A percentile compares a stretch with the other conserved stretches of the same genome.
Conservation (phyloP, 1,284 basidiomycete species). For the Ceratobasidium sp. region DNA sequence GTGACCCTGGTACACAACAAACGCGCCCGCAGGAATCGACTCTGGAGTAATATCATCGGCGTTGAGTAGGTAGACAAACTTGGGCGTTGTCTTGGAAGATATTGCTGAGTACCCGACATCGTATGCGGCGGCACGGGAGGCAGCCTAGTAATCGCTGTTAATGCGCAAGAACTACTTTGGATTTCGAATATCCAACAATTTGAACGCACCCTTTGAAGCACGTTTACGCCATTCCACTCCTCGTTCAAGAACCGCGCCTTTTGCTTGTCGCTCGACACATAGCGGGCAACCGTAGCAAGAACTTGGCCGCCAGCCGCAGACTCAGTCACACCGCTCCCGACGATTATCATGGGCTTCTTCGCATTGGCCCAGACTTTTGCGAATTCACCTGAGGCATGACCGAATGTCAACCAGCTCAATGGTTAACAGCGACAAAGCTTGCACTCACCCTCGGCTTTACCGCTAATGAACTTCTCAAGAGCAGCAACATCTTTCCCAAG, state of each 20-base stretch:
- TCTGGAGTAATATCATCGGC: slow-evolving; percentile 94
- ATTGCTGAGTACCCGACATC: slow-evolving; percentile 92
- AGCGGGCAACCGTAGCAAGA: slow-evolving; percentile 84
- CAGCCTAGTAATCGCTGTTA: slow-evolving; percentile 64
- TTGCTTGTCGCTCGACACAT: slow-evolving; percentile 82
- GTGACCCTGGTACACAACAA: slow-evolving; percentile 99
- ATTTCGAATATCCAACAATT: not conserved
- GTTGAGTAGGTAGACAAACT: slow-evolving; percentile 97
- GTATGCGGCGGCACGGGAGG: slow-evolving; percentile 95
- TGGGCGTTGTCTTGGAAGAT: slow-evolving; percentile 83
- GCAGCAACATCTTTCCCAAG: slow-evolving; percentile 86
- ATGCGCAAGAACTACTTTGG: slow-evolving; percentile 11
- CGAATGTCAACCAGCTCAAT: not conserved
- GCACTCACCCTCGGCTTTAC: slow-evolving; percentile 63
- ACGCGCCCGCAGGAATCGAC: slow-evolving; percentile 93
- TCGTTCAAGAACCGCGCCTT: slow-evolving; percentile 76
- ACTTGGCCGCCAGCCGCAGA: slow-evolving; percentile 88
- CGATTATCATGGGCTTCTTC: slow-evolving; percentile 94
- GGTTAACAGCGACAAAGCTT: slow-evolving; percentile 39
- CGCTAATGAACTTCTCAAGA: slow-evolving; percentile 82
- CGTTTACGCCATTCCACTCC: slow-evolving; percentile 96
- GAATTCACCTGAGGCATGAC: slow-evolving; percentile 65
- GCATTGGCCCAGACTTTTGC: slow-evolving; percentile 90
- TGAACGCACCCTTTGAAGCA: slow-evolving; percentile 86
- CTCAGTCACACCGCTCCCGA: slow-evolving; percentile 90